Base-by-base conservation (phyloP, 768 basidiomycete species). In the Amanita inopinata region DNA sequence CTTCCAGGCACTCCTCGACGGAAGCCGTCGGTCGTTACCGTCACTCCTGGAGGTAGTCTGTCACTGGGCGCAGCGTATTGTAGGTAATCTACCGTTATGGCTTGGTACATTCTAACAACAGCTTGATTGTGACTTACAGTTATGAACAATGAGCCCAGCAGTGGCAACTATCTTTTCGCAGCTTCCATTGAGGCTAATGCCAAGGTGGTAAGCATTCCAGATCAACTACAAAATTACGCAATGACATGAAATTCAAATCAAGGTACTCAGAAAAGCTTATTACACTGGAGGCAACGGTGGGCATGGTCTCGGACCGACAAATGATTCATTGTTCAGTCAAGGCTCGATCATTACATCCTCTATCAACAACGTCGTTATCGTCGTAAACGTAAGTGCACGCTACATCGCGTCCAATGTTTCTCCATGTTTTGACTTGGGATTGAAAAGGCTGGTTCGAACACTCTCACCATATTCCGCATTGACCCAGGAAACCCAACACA, bases 361-460 rank as follows among this genome's bases (percentile, higher is more conserved):
- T 5, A 49, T 40, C 7, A 56, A 56, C n/a, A 31, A 31, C 9
- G 53, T 62, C 15, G 53, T 69, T 17, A 63, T 57, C 18, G 55
- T 63, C 3, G 60, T 66, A 30, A 65, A 64, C 39, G 62, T 64
- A n/a, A 27, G 54, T 51, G 9, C 33, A 2, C 7, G 4, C 12
- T 14, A 12, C 30, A 10, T 31, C 11, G 9, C 30, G 11, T 31
- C 11, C n/a, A n/a, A 15, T 39, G 8, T 31, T 17, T 12, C 32
- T 39, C 2, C 3, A 1, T 40, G 3, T 33, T 15, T 31, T 19
- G n/a, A 33, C 30, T 33, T 34, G 4, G 11, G 3, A 12, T 15
- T 15, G 14, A 46, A 27, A 49, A 72, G 67, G 51, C 72, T 18
- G 73, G 71, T 9, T 74, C 71, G 5, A 71, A 71, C 49, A 71